Percentiles rank a stretch among this genome's conserved stretches.
phyloP scores from a whole-genome alignment of 176 grass and related monocot species.

The Cenchrus fungigraminus region DNA sequence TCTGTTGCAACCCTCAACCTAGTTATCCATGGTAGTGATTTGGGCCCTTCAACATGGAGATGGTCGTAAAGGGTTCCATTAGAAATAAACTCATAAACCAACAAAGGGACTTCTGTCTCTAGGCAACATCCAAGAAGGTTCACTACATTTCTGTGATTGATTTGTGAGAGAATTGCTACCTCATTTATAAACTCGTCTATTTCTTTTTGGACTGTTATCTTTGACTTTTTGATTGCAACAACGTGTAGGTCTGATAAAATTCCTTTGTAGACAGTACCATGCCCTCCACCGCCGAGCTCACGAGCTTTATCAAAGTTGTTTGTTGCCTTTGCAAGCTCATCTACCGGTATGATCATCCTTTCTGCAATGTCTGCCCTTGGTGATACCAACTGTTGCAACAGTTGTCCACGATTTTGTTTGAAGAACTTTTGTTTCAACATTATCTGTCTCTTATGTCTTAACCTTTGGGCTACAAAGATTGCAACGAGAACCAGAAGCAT shows the following conservation, averaged over 20 bases:
- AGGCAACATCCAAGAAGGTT: constrained; percentile 60
- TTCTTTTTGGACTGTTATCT: neutral
- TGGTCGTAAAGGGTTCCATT: constrained; percentile 54
- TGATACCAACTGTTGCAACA: constrained; percentile 18
- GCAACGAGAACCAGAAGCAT: neutral
- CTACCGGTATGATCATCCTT: neutral
- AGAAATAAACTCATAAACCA: constrained; percentile 39
- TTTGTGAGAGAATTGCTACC: constrained; percentile 49
- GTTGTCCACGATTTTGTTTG: constrained; percentile 30
- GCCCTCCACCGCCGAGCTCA: too few relatives aligned
- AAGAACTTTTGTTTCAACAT: constrained; percentile 28
- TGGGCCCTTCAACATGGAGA: neutral
- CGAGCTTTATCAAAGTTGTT: constrained; percentile 48
- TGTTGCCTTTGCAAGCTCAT: constrained; percentile 56
- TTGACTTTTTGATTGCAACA: too few relatives aligned
- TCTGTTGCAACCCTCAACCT: constrained; percentile 48
- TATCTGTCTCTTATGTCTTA: constrained; percentile 27
- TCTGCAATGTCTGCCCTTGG: constrained; percentile 26
- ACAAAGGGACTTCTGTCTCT: constrained; percentile 53
- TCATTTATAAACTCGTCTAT: constrained; percentile 5
- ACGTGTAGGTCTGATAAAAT: too few relatives aligned
- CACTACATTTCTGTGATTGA: constrained; percentile 54
- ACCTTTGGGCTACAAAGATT: neutral
- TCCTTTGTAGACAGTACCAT: too few relatives aligned
- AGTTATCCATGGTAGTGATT: constrained; percentile 40